Base-by-base conservation (phyloP, 83 land plant genomes). In the Thuja plicata region DNA sequence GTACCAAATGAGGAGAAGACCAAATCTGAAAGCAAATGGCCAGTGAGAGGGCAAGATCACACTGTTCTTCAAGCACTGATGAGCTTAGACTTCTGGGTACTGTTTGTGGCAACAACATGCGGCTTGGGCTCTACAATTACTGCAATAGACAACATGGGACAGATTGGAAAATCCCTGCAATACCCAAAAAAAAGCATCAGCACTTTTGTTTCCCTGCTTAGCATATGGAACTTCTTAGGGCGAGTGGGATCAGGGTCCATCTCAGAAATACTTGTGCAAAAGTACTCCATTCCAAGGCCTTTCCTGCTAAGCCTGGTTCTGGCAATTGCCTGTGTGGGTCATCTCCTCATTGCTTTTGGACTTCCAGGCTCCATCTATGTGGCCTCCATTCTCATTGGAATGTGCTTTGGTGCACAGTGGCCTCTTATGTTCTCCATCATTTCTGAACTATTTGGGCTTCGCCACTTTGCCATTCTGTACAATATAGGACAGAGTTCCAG, bases 111-210 rank as follows among this genome's bases (percentile, higher is more conserved):
- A 17, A 66, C 77, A 41, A 76, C 86, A 48, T 84, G 82, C 37
- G 93, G 93, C 9, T 30, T 88, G 77, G 93, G 92, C 13, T 78
- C 89, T 1, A 89, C 92, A 74, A 35, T 91, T 3, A 87, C 86
- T 46, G 92, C 90, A 46, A 90, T 91, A 12, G 92, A 91, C 92
- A 91, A 91, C 86, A 82, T 91, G 90, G 92, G 92, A 3, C 92
- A 91, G 41, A 86, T 91, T 32, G 92, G 92, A 1, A 87, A 79
- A 21, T 91, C 92, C 35, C 48, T 91, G 84, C 88, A 92, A 9
- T 91, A 91, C 84, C 30, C 89, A 0, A 9, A 40, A 8, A 5
- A 17, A 24, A 48, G 74, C 1, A 70, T 91, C 37, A 90, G 46
- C 84, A 90, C 92, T 16, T 91, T 90, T 60, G 88, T 90, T 9